Evolutionary conservation across 2,329 filamentous ascomycete genomes (phyloP), one percentile per base, ranked within the genome.

Genomic region (Fusarium robinianum): DNA sequence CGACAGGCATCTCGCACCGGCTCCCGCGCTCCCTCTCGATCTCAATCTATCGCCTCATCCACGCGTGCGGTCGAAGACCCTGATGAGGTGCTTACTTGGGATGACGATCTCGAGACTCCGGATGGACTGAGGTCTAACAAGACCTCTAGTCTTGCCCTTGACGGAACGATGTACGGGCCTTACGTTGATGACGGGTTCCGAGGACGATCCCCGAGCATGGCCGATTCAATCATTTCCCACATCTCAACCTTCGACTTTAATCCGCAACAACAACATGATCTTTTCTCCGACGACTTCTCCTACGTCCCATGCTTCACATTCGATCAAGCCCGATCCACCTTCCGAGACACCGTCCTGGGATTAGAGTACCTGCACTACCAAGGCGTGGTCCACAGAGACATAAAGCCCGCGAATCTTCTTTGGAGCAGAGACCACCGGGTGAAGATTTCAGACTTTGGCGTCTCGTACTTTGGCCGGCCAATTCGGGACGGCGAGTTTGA

Each of bases 381-480:
- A 64, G 88, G 88, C 11, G 88, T 92, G 30, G 87, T 91, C 17
- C 88, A 92, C 61, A 82, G 88, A 35, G 88, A 92, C 62, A 91
- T 92, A 67, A 92, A 91, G 64, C 88, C 88, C 2, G 91, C 92
- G 24, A 97, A 97, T 65, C 77, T 99, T 6, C 76, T 99, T 6
- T 90, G 92, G 74, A 95, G 90, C 36, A 84, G 75, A 58, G 86
- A 90, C 53, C 84, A 91, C 58, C 84, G 86, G 10, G 89, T 96
- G 63, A 99, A 99, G 75, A 99, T 99, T 49, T 97, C 94, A 5
- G 94, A 99, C 64, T 99, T 99, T 72, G 94, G 94, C 21, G 94
- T 99, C 2, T 99, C 94, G 1, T 99, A 97, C 67, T 89, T 99
- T 51, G 94, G 94, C 18, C 84, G 90, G 36, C 90, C 90, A 2